Evolutionary conservation across 768 basidiomycete species (phyloP), one percentile per base, ranked within the genome.

Genomic region (Collybiopsis luxurians): DNA sequence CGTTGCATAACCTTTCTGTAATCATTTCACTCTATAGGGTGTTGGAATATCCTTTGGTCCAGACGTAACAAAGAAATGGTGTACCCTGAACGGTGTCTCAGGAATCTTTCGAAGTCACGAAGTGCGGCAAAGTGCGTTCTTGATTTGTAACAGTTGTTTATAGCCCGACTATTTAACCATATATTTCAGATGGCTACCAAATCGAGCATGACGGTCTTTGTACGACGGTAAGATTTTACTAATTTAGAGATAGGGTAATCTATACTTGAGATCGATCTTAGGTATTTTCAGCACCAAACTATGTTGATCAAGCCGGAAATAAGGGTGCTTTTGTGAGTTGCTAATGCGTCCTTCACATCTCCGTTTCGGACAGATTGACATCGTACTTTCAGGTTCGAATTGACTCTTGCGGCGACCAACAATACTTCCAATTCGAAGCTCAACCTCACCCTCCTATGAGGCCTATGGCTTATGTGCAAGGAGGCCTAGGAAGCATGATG

Each of bases 11-110:
- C 45, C 30, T 58, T 43, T 40, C 39, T 28, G 42, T 63, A 52
- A 45, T 59, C 60, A 51, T 49, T 59, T 55, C 46, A 47, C 36
- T 50, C n/a, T 53, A 21, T 58, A 93, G 90, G 97, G 97, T 51
- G 95, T 98, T 58, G 97, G 97, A 21, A 87, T 97, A 60, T 85
- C 89, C 4, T 99, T 99, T 70, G 97, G 97, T 15, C 95, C 96
- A 0, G 95, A 96, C 67, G 90, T 98, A 17, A 97, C 95, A 2
- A 83, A 80, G 66, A 74, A 82, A 55, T 98, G 95, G 94, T 97
- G 95, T 67, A 81, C 84, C 36, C 75, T 89, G 26, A 97, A 97
- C 68, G 81, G 85, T 15, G 82, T 98, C 46, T 86, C 93, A 23
- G 93, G 92, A 5, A 79, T 99, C 55, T 88, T 98, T 60, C 89